Evolutionary conservation across 2,329 filamentous ascomycete species (phyloP), one percentile per base, ranked within the genome.

Genomic region (Colletotrichum sp.): DNA sequence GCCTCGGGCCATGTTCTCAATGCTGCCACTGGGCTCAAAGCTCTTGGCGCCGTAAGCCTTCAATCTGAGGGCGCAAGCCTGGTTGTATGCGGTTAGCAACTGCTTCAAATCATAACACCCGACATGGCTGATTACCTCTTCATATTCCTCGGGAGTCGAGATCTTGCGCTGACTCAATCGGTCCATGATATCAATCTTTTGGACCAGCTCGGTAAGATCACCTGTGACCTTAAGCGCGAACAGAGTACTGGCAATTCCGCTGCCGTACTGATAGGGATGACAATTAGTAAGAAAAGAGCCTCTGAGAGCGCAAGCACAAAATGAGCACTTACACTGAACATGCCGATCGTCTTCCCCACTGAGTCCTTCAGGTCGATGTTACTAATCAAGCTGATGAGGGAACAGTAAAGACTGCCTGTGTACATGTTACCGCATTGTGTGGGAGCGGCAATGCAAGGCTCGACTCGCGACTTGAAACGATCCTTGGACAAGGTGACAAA

Each of bases 371-470:
- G 52, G 36, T 86, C 82, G 69, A 91, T 84, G 78, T 90, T 89
- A 83, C 86, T 87, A 76, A 92, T 83, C 76, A 92, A 82, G 77
- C 87, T 87, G 78, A 88, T 87, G 26, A 92, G 85, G 72, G 89
- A 89, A 73, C 87, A 88, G 80, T 91, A 92, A 72, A 92, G 89
- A 81, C 92, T 93, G 77, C 82, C 87, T 78, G 86, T 88, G 84
- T 89, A 89, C 87, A 88, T 88, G 86, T 89, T 89, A 77, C 87
- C 83, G 80, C 90, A 79, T 82, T 49, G 65, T 0, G 36, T 71
- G 28, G 59, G 59, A 3, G 59, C 69, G 3, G 59, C 69, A 13
- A 71, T 71, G 7, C 59, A 71, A n/a, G 69, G 69, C n/a, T 71
- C 59, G 21, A 39, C 59, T 26, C 69, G 36, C 24, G 36, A 28